These are phyloP conservation scores for Saccharomyces hybrid DNA, from an alignment of 1,139 yeast species.

Conservation along the genomic window DNA sequence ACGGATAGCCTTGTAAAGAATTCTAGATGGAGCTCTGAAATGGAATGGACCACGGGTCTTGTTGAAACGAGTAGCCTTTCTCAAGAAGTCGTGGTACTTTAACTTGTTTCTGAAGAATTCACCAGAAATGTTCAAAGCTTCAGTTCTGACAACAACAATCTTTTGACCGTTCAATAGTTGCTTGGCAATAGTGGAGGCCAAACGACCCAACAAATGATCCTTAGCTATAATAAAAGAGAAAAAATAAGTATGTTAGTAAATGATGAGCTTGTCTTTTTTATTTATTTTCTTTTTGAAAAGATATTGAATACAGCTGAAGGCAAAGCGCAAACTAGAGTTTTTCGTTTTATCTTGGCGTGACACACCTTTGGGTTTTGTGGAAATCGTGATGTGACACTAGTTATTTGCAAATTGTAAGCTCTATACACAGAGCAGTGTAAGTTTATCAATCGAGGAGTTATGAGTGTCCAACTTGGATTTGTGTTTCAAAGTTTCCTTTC, in stretches of 20 bases:
- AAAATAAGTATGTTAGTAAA: conserved; percentile 12
- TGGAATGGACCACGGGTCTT: conserved; percentile 99
- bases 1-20: conserved; percentile 98
- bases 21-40: conserved; percentile 99
- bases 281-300: too few relatives aligned
- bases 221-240: conserved; percentile 44
- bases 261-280: not conserved
- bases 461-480: too few relatives aligned
- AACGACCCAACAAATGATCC: conserved; percentile 99
- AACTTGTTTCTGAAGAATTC: conserved; percentile 99
- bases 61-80: conserved; percentile 99
- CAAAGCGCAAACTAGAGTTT: not conserved
- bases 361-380: too few relatives aligned
- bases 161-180: conserved; percentile 97
- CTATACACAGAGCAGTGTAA: too few relatives aligned
- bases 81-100: conserved; percentile 99
- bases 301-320: not conserved
- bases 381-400: too few relatives aligned
- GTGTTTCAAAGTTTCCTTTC: too few relatives aligned
- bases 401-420: too few relatives aligned
- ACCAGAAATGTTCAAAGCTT: conserved; percentile 97
- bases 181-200: conserved; percentile 97
- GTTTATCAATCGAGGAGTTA: too few relatives aligned
- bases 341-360: not conserved
- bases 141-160: conserved; percentile 95